Evolutionary conservation across 495 filamentous ascomycete species (phyloP), one percentile per base, ranked within the genome.

Genomic region (Parmelia sp.): DNA sequence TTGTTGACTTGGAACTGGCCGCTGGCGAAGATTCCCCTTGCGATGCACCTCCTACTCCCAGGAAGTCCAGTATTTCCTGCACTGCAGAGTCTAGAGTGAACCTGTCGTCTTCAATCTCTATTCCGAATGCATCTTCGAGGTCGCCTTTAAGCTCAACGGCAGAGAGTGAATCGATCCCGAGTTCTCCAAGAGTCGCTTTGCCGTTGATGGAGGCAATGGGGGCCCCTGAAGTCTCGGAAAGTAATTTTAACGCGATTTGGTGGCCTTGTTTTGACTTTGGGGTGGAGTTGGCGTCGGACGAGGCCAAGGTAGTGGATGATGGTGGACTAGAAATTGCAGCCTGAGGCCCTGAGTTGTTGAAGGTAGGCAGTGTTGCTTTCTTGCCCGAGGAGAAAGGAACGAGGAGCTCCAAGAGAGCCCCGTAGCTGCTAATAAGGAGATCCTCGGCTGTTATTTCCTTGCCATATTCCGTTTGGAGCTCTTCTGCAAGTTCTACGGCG

Each of bases 141-240:
- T 64, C 66, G 40, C 58, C 44, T 55, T 63, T 70, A 1, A 70
- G 55, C 33, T 70, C 68, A 37, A 70, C 66, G 10, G 63, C 66
- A 3, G 68, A 70, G 5, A 70, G 59, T 29, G 68, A 70, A 47
- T 68, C 68, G 42, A 70, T 68, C 17, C 68, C 66, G 39, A 70
- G 61, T 31, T 65, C 68, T 39, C 58, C 39, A 36, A 69, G 61
- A 31, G 55, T 68, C 10, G 36, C 42, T 37, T 36, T 61, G 33
- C 44, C 55, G 17, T 62, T 57, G 39, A 68, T 63, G 21, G 39
- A 49, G 21, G 35, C 40, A 15, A 62, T 61, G 57, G 67, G 62
- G 19, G 56, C 60, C 37, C 64, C 67, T 23, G 65, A 66, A 4
- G 61, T 69, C 9, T 68, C 66, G 27, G 64, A 55, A 39, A 69